These are phyloP conservation scores for Carex myosuroides DNA, from an alignment of 176 grass and related monocot species.

Conservation along the genomic window DNA sequence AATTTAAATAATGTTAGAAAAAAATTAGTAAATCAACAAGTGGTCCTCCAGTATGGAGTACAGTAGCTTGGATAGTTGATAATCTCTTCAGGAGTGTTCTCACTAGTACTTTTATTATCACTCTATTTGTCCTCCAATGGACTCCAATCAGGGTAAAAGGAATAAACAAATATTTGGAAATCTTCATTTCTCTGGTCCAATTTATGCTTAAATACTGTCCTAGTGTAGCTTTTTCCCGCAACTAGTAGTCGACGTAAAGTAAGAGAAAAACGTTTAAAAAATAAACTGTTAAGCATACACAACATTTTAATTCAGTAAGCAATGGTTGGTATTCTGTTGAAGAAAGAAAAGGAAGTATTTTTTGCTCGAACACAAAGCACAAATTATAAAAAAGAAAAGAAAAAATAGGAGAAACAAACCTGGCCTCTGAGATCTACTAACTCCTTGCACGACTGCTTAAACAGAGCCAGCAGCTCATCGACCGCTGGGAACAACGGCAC, in stretches of 20 bases:
- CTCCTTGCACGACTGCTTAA: slow-evolving; percentile 99
- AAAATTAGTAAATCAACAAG: neutral
- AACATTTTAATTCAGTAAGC: neutral
- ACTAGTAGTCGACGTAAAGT: neutral
- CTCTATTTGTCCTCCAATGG: neutral
- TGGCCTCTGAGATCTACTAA: slow-evolving; percentile 81
- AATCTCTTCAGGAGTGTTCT: neutral
- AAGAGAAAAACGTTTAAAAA: neutral
- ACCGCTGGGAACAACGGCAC: slow-evolving; percentile 78
- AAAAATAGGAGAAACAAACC: slow-evolving; percentile 25
- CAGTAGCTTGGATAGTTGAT: neutral
- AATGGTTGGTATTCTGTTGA: neutral
- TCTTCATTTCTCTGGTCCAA: neutral
- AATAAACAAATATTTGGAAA: neutral
- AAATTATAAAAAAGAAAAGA: neutral
- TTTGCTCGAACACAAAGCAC: slow-evolving; percentile 5
- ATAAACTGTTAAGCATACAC: neutral
- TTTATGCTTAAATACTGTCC: neutral
- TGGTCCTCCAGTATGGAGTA: neutral
- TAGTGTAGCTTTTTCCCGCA: neutral
- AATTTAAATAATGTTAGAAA: neutral
- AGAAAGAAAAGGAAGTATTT: neutral
- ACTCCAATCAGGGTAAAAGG: neutral
- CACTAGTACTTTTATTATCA: neutral
- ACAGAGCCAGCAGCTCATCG: slow-evolving; percentile 75